Base-by-base conservation (phyloP, 2,329 filamentous ascomycete species). In the Aspergillus felis region DNA sequence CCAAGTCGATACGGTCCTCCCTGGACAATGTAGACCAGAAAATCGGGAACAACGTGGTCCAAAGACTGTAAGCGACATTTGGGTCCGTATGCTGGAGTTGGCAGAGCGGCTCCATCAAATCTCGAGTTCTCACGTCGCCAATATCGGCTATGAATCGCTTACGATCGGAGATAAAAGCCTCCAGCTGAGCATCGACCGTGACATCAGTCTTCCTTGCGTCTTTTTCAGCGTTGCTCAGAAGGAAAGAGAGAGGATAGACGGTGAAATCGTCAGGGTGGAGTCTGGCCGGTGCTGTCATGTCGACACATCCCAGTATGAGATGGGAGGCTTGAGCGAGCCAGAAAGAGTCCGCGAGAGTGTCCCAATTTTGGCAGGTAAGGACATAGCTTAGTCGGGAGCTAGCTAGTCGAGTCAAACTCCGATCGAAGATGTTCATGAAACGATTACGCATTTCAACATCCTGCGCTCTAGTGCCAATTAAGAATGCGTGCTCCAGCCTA, bases 271-370 rank as follows among this genome's bases (percentile, higher is more conserved):
- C 91, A 0, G 82, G 72, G 65, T 97, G 87, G 53, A 99, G 81
- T 64, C 91, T 89, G 29, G 91, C 85, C 14, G 84, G 81, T n/a
- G 84, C 83, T 64, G 89, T 91, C 81, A 91, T 88, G 71, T 99
- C 94, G 46, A 97, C 84, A 6, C 91, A 92, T 17, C 94, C 92
- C 62, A 99, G 85, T 56, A 99, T 85, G 44, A 99, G 81, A 68
- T 99, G 94, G 20, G 92, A 92, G 35, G 95, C 93, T 75, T 99
- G 94, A 44, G 92, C 88, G 51, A 99, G 80, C 95, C 95, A 99
- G 78, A 96, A 99, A 1, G 91, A 96, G 66, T 99, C 94, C 1
- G 87, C 87, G 50, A 99, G 81, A 0, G 91, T 95, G 71, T 97
- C 93, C 94, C 94, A 99, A 66, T 97, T 97, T 72, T 99, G 95